phyloP scores from a whole-genome alignment of 495 filamentous ascomycete genomes.

The Polyplosphaeria fusca region DNA sequence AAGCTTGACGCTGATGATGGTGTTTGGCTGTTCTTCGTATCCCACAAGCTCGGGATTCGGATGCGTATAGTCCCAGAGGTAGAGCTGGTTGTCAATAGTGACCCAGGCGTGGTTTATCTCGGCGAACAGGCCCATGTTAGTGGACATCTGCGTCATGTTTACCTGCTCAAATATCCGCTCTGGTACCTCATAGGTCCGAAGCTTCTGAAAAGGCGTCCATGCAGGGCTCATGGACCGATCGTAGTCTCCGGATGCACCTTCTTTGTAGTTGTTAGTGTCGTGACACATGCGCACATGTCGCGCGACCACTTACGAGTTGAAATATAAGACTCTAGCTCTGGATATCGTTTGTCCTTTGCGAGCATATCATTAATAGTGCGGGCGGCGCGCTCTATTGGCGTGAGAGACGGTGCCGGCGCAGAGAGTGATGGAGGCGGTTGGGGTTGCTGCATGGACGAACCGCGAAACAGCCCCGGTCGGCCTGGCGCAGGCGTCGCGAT shows the following conservation, averaged over 20 bases:
- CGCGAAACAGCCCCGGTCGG: constrained; percentile 27
- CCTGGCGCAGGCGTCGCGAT: constrained; percentile 39
- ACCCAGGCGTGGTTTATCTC: constrained; percentile 94
- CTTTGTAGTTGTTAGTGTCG: constrained; percentile 42
- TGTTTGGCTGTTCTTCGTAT: constrained; percentile 82
- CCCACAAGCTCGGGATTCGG: constrained; percentile 85
- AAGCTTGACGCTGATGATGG: constrained; percentile 80
- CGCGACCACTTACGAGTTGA: constrained; percentile 60
- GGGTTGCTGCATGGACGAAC: constrained; percentile 12
- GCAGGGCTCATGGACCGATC: constrained; percentile 58
- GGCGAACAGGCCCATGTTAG: constrained; percentile 88
- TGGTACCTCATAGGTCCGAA: constrained; percentile 78
- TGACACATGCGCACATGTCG: not conserved
- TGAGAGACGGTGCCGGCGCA: constrained; percentile 41
- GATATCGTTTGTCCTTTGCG: constrained; percentile 71
- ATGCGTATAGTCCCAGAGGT: constrained; percentile 95
- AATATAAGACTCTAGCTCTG: constrained; percentile 85
- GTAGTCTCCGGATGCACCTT: constrained; percentile 89
- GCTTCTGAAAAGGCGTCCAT: constrained; percentile 86
- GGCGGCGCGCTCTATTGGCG: constrained; percentile 74
- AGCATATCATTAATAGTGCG: constrained; percentile 79
- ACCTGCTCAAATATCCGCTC: constrained; percentile 85
- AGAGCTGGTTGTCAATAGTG: constrained; percentile 89
- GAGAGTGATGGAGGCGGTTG: constrained; percentile 9
- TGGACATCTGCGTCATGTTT: constrained; percentile 76